These are phyloP conservation scores for Ophiostoma sp. DNA, from an alignment of 2,329 filamentous ascomycete species.

Conservation along the genomic window DNA sequence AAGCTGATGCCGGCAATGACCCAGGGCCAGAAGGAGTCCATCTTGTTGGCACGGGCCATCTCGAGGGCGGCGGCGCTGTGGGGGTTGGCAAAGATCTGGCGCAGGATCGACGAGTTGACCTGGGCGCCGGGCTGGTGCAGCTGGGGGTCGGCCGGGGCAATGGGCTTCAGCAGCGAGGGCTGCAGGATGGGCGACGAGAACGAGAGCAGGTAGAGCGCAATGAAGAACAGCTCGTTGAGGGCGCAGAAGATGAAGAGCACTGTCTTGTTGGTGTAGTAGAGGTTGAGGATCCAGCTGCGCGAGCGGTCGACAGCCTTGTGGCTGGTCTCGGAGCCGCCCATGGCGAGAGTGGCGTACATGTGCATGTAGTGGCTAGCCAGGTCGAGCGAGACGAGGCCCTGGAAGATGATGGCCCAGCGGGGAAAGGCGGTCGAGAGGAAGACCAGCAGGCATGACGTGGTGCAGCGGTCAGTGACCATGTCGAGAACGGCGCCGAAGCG, in stretches of 20 bases:
- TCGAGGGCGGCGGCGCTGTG: conserved; percentile 92
- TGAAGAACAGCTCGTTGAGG: conserved; percentile 95
- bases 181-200: conserved; percentile 89
- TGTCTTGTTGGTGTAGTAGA: conserved; percentile 96
- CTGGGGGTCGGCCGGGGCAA: conserved; percentile 47
- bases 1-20: conserved; percentile 73
- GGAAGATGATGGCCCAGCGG: conserved; percentile 89
- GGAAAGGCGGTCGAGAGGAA: conserved; percentile 94
- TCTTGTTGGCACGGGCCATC: conserved; percentile 89
- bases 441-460: conserved; percentile 87
- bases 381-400: conserved; percentile 85
- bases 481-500: conserved; percentile 94
- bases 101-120: conserved; percentile 62
- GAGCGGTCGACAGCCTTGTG: conserved; percentile 93
- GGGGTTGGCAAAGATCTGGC: conserved; percentile 76
- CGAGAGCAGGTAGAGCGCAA: conserved; percentile 92
- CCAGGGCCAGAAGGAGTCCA: conserved; percentile 60
- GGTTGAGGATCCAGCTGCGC: conserved; percentile 81
- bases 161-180: conserved; percentile 68
- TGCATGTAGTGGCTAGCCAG: conserved; percentile 97
- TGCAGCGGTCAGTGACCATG: conserved; percentile 98
- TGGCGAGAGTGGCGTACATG: conserved; percentile 92
- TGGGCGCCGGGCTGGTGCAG: conserved; percentile 60
- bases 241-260: conserved; percentile 88
- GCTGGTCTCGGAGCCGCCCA: conserved; percentile 72